Conservation (phyloP, 2,329 filamentous ascomycete genomes). For the Ceratocystis eucalypticola region DNA sequence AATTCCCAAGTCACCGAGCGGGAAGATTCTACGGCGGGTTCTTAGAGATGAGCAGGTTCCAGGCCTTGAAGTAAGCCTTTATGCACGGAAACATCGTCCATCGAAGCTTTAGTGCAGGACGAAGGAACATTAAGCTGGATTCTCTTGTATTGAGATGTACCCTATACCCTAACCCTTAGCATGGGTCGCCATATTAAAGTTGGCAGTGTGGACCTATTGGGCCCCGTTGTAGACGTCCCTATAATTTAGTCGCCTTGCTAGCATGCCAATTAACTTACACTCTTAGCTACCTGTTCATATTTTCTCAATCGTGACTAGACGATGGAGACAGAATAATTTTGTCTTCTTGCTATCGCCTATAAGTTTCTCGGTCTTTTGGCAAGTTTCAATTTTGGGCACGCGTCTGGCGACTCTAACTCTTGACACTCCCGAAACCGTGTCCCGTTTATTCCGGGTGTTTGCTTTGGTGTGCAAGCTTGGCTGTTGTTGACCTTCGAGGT, state of each 20-base stretch:
- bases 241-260: neutral
- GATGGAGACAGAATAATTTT: no score
- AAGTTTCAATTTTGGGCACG: neutral
- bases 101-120: slow-evolving; percentile 16
- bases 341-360: neutral
- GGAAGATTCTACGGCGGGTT: slow-evolving; percentile 35
- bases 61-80: slow-evolving; percentile 28
- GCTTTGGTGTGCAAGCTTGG: neutral
- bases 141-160: neutral
- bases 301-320: no score
- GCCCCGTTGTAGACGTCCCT: neutral
- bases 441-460: neutral
- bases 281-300: no score
- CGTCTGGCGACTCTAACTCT: neutral
- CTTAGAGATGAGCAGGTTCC: slow-evolving; percentile 31
- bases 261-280: neutral
- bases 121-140: neutral
- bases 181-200: neutral
- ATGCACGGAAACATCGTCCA: slow-evolving; percentile 19
- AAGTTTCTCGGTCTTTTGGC: neutral
- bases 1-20: slow-evolving; percentile 57
- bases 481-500: neutral
- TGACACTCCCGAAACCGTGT: neutral
- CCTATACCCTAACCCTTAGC: neutral
- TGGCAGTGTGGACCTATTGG: no score